phyloP scores from a whole-genome alignment of 352 stramenopile species.

The Phytophthora uliginosa region DNA sequence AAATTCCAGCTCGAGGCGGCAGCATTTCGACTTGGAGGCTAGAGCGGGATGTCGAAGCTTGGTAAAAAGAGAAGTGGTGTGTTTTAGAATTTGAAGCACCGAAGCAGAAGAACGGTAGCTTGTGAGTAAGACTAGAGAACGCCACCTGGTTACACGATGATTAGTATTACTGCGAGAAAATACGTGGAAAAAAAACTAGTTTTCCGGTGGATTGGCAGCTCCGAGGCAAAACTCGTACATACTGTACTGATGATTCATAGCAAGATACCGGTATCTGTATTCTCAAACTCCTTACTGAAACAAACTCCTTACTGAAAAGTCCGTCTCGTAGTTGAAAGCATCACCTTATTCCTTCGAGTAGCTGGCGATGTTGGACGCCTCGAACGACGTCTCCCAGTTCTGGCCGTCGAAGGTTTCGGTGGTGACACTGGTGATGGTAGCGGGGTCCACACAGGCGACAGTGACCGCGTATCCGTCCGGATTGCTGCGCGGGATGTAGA shows the following conservation, averaged over 20 bases:
- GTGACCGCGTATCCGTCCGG: constrained; percentile 84
- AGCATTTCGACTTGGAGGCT: background rate
- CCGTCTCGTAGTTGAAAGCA: background rate
- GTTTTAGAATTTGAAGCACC: background rate
- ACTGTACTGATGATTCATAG: background rate
- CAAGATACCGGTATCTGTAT: background rate
- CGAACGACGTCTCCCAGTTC: constrained; percentile 68
- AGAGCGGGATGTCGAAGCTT: background rate
- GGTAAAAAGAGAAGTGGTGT: background rate
- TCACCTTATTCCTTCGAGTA: constrained; percentile 23
- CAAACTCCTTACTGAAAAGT: background rate
- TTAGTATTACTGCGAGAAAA: background rate
- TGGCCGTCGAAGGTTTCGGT: constrained; percentile 76
- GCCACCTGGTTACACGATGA: background rate
- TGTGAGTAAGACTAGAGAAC: background rate
- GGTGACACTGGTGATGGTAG: constrained; percentile 63
- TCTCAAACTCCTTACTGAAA: background rate
- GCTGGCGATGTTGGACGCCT: constrained; percentile 19
- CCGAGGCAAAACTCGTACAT: background rate
- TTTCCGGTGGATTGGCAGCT: background rate
- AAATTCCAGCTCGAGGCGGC: background rate
- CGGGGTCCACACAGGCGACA: constrained; percentile 67
- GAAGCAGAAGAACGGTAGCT: background rate
- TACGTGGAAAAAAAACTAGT: background rate
- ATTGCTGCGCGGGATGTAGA: constrained; percentile 88